phyloP scores from a whole-genome alignment of 306 rosid genomes.

The Sphenostylis stenocarpa region DNA sequence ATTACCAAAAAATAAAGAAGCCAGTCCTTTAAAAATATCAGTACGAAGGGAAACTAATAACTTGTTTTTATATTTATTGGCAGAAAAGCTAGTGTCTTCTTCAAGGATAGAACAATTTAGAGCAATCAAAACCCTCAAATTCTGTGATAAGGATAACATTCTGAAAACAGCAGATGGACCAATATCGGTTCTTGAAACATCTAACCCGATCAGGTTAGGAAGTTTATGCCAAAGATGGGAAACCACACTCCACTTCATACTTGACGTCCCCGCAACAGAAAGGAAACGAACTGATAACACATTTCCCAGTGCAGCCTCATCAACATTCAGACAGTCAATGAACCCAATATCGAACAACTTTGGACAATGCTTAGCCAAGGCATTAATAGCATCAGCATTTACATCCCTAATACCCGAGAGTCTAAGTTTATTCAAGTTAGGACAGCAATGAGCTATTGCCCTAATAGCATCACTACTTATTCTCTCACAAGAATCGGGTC shows the following conservation, averaged over 20 bases:
- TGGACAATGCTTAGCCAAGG: conserved; percentile 73
- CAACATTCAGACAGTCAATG: conserved; percentile 89
- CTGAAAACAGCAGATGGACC: conserved; percentile 76
- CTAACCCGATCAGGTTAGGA: conserved; percentile 82
- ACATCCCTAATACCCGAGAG: conserved; percentile 92
- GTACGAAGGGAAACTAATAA: conserved; percentile 74
- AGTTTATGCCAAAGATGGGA: conserved; percentile 88
- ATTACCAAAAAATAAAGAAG: conserved; percentile 70
- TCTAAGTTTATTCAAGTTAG: conserved; percentile 68
- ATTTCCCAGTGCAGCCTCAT: conserved; percentile 82
- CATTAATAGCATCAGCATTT: conserved; percentile 76
- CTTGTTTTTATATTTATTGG: conserved; percentile 74
- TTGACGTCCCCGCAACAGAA: conserved; percentile 89
- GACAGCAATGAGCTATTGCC: conserved; percentile 85
- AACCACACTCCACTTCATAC: conserved; percentile 86
- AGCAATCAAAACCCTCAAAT: conserved; percentile 85
- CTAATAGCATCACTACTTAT: conserved; percentile 97
- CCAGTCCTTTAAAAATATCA: conserved; percentile 81
- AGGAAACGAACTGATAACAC: conserved; percentile 75
- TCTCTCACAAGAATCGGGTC: conserved; percentile 99
- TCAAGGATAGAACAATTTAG: conserved; percentile 86
- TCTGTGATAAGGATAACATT: conserved; percentile 68
- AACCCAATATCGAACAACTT: conserved; percentile 82
- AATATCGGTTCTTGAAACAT: conserved; percentile 93
- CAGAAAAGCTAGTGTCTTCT: conserved; percentile 65